Conservation (phyloP, 306 rosid genomes). For the Delonix regia region DNA sequence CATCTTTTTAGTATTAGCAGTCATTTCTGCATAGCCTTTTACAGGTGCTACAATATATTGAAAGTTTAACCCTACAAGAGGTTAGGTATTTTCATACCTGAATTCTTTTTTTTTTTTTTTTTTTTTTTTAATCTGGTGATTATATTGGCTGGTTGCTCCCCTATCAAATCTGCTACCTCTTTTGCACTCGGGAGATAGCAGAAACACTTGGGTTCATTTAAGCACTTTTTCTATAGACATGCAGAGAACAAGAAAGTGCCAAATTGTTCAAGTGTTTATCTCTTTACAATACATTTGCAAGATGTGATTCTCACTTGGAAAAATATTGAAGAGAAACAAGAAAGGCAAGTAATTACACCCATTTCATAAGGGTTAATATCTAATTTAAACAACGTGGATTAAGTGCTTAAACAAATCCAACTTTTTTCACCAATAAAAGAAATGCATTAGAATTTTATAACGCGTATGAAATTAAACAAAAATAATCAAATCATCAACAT, state of each 20-base stretch:
- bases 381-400: not conserved
- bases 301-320: not conserved
- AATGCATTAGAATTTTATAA: slow-evolving; percentile 21
- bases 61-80: not conserved
- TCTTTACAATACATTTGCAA: not conserved
- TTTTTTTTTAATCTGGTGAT: no score
- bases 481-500: not conserved
- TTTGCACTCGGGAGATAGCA: no score
- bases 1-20: not conserved
- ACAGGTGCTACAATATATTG: not conserved
- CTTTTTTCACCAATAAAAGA: slow-evolving; percentile 41
- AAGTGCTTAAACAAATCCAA: slow-evolving; percentile 13
- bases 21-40: not conserved
- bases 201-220: no score
- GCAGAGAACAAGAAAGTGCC: not conserved
- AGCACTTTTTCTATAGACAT: no score
- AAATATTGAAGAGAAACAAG: not conserved
- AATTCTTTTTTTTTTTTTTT: no score
- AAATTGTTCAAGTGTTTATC: not conserved
- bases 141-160: no score
- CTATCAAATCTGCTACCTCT: no score
- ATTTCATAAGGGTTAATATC: not conserved
- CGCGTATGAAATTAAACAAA: not conserved
- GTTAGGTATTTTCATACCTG: no score
- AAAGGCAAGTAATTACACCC: not conserved